Percentiles rank a stretch among this genome's conserved stretches.
Conservation (phyloP, 2,329 filamentous ascomycete species). For the Ceratocystis ficicola region DNA sequence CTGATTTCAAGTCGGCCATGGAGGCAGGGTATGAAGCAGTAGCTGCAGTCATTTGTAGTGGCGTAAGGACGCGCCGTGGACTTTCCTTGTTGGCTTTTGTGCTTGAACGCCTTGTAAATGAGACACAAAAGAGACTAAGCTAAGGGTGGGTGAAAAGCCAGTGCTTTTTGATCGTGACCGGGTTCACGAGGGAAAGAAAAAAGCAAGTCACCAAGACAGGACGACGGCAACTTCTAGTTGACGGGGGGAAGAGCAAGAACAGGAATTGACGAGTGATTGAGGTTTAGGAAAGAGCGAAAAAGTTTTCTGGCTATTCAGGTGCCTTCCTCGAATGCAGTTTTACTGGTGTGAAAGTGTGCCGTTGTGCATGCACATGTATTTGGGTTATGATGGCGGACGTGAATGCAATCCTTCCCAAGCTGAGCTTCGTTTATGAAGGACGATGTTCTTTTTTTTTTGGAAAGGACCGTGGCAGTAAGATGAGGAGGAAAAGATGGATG, state of each 20-base stretch:
- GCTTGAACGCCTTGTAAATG: neutral
- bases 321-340: neutral
- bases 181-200: neutral
- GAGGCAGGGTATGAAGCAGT: conserved; percentile 21
- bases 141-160: neutral
- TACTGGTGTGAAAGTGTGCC: neutral
- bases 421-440: neutral
- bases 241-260: conserved; percentile 8
- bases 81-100: neutral
- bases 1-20: conserved; percentile 52
- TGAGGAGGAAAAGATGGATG: neutral
- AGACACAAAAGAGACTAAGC: neutral
- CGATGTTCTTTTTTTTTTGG: neutral
- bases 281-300: neutral
- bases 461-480: neutral
- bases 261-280: conserved; percentile 12
- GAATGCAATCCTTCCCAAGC: conserved; percentile 4
- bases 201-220: neutral
- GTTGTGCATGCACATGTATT: neutral
- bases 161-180: neutral
- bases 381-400: neutral
- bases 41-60: conserved; percentile 19
- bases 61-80: neutral
- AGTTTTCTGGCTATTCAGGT: neutral
- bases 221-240: neutral